Evolutionary conservation across 2,329 filamentous ascomycete genomes (phyloP), one percentile per base, ranked within the genome.

Genomic region (Acrocalymma vagum): DNA sequence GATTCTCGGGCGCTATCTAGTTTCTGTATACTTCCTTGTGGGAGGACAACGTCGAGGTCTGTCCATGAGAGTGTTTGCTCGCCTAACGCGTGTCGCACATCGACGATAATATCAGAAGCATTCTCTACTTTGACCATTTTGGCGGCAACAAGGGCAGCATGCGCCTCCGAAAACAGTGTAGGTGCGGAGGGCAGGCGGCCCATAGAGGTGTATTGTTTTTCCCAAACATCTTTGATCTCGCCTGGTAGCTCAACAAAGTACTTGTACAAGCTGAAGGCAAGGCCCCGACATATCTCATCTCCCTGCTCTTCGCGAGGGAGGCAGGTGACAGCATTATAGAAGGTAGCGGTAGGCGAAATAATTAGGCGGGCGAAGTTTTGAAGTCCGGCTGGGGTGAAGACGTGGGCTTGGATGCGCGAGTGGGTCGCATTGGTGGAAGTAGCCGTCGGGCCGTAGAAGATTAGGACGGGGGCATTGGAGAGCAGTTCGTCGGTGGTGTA

Each of bases 241-340:
- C 87, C 82, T 15, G 92, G 85, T 36, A 99, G 78, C 72, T 97
- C 93, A 47, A 83, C 81, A 66, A 96, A 97, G 77, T 96, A 99
- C 69, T 95, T 96, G 76, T 87, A 87, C 55, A 99, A 78, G 41
- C 90, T 91, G 70, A 97, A 95, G 31, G 93, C 94, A 40, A 99
- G 80, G 13, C 87, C 94, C 29, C 94, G 86, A 72, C 88, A 95
- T 52, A 95, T 80, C 71, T 97, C 93, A 68, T 97, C 93, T 61
- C 93, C 93, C 75, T 97, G 94, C 71, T 92, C 91, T 67, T 96
- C 93, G 65, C 91, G 87, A 27, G 94, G 91, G 28, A 99, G 81
- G 67, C 92, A 85, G 66, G 89, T 86, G 69, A 99, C 94, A 38
- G 92, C 93, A 54, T 85, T 82, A 71, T 97, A 97, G 62, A 95